Conservation (phyloP, 2,329 filamentous ascomycete genomes). For the Pseudogymnoascus sp. region DNA sequence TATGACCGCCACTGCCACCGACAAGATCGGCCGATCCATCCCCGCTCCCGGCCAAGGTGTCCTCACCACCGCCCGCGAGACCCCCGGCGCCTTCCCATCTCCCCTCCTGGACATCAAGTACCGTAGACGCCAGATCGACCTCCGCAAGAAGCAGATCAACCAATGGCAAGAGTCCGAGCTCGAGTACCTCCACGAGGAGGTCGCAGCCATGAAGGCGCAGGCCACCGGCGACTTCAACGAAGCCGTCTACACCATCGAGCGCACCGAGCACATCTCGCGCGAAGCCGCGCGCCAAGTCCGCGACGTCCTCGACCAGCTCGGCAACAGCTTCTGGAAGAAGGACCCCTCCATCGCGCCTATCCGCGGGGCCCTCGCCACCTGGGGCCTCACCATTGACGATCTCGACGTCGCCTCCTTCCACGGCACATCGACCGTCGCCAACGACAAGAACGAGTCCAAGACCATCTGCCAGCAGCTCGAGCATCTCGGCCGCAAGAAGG, state of each 20-base stretch:
- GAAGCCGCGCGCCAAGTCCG: constrained; percentile 87
- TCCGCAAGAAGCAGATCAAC: constrained; percentile 89
- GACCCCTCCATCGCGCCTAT: constrained; percentile 90
- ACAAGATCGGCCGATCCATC: constrained; percentile 98
- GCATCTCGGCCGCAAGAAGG: constrained; percentile 91
- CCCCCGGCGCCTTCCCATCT: constrained; percentile 84
- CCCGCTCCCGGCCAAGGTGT: constrained; percentile 96
- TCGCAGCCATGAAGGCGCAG: constrained; percentile 81
- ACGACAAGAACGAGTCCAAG: constrained; percentile 99
- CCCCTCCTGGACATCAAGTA: constrained; percentile 97
- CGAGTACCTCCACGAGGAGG: constrained; percentile 86
- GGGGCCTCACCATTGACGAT: constrained; percentile 96
- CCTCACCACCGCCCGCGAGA: constrained; percentile 87
- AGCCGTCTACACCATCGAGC: constrained; percentile 77
- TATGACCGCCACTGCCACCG: constrained; percentile 89
- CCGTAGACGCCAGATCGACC: constrained; percentile 86
- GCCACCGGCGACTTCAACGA: constrained; percentile 66
- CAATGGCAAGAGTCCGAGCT: constrained; percentile 95
- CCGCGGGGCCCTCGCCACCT: constrained; percentile 90
- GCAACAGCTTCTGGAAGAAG: constrained; percentile 99
- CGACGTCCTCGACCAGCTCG: constrained; percentile 84
- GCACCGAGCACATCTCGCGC: constrained; percentile 76
- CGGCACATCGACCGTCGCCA: constrained; percentile 95
- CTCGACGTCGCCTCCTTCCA: constrained; percentile 96
- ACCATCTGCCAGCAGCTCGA: constrained; percentile 94